Conservation (phyloP, 495 filamentous ascomycete genomes). For the Apodospora peruviana region DNA sequence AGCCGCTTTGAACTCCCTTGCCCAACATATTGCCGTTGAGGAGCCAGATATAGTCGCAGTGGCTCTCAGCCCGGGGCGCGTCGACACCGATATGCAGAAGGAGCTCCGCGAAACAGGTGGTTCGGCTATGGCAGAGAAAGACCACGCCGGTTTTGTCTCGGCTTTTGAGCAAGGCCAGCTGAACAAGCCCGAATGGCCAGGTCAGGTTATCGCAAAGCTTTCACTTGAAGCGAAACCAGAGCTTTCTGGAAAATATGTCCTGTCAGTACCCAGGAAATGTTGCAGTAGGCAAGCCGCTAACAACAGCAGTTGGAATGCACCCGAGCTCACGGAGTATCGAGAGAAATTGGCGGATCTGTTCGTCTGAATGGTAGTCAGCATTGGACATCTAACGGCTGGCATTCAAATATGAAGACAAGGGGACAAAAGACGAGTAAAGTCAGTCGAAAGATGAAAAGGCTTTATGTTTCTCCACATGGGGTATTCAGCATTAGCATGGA, state of each 20-base stretch:
- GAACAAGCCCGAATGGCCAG: slow-evolving; percentile 77
- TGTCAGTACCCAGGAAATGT: slow-evolving; percentile 49
- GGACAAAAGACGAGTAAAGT: slow-evolving; percentile 27
- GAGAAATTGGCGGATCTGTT: slow-evolving; percentile 8
- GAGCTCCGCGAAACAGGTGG: slow-evolving; percentile 68
- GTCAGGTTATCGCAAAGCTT: slow-evolving; percentile 77
- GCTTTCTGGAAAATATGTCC: slow-evolving; percentile 69
- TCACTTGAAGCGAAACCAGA: slow-evolving; percentile 51
- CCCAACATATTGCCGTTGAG: slow-evolving; percentile 65
- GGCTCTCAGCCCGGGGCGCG: slow-evolving; percentile 71
- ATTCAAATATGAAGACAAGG: not conserved
- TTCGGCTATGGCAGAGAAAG: slow-evolving; percentile 55
- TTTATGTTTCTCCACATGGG: slow-evolving; percentile 67
- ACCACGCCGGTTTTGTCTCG: slow-evolving; percentile 62
- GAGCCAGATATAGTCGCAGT: slow-evolving; percentile 72
- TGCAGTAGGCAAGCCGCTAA: slow-evolving; percentile 34
- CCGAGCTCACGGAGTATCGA: slow-evolving; percentile 61
- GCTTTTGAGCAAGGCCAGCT: slow-evolving; percentile 63
- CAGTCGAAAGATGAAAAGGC: slow-evolving; percentile 98
- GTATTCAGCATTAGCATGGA: slow-evolving; percentile 90
- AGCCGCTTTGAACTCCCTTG: slow-evolving; percentile 82
- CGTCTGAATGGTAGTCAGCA: slow-evolving; percentile 7
- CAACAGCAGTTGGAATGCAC: slow-evolving; percentile 60
- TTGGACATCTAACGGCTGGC: slow-evolving; percentile 5
- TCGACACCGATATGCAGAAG: slow-evolving; percentile 92